A percentile compares a stretch with the other conserved stretches of the same genome.
Conservation (phyloP, 495 filamentous ascomycete genomes). For the Trichoderma erinaceum region DNA sequence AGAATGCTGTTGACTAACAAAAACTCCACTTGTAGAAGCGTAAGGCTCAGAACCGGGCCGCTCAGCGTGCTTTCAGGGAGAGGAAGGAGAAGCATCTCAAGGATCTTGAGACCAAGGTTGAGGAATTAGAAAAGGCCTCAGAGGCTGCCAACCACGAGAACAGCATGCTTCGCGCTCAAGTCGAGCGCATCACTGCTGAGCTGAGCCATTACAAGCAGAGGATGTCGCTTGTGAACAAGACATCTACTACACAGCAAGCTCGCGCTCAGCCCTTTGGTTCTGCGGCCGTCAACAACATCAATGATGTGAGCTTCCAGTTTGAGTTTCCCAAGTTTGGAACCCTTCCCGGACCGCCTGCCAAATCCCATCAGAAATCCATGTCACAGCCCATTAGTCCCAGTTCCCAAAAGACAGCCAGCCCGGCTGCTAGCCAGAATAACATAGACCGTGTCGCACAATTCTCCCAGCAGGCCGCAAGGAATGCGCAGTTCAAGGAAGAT, state of each 20-base stretch:
- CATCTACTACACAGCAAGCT: slow-evolving; percentile 15
- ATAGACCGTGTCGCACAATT: not conserved
- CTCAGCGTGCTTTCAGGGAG: slow-evolving; percentile 93
- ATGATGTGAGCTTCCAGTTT: slow-evolving; percentile 72
- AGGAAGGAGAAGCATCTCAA: slow-evolving; percentile 97
- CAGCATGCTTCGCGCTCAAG: slow-evolving; percentile 70
- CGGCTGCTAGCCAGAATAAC: not conserved
- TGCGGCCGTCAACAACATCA: slow-evolving; percentile 56
- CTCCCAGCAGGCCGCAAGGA: not conserved
- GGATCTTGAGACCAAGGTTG: slow-evolving; percentile 90
- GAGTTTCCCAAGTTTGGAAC: slow-evolving; percentile 89
- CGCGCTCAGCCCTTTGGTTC: slow-evolving; percentile 31
- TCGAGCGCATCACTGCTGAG: slow-evolving; percentile 81
- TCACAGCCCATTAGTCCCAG: slow-evolving; percentile 26
- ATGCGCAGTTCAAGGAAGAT: slow-evolving; percentile 26
- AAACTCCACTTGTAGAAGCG: slow-evolving; percentile 61
- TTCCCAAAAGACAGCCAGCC: slow-evolving; percentile 22
- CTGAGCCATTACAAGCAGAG: slow-evolving; percentile 86
- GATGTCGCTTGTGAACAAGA: slow-evolving; percentile 49
- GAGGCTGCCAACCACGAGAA: slow-evolving; percentile 83
- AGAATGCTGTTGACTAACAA: slow-evolving; percentile 37
- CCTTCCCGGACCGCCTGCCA: slow-evolving; percentile 59
- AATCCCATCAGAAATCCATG: slow-evolving; percentile 26
- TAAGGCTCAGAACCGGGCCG: slow-evolving; percentile 96
- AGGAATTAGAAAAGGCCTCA: slow-evolving; percentile 83